Evolutionary conservation across 768 basidiomycete genomes (phyloP).

Genomic region (Calvatia gigantea): DNA sequence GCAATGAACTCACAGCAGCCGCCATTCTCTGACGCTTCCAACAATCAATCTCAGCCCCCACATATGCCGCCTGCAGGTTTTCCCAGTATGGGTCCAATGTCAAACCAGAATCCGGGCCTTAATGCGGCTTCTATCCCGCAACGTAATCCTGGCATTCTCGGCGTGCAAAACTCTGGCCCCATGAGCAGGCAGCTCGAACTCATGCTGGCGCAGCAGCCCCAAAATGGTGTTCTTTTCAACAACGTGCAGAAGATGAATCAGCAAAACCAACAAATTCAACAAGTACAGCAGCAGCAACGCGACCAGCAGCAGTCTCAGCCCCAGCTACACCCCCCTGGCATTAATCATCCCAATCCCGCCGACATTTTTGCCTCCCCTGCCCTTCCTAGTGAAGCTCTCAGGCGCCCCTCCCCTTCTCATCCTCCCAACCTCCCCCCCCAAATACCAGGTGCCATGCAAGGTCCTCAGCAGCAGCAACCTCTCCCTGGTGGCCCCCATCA

Average conservation of each 20-base stretch:
- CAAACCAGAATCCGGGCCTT: constrained; percentile 25
- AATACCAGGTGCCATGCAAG: constrained; percentile 12
- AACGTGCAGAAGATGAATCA: constrained; percentile 30
- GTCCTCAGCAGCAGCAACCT: constrained; percentile 8
- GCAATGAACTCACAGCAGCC: constrained; percentile 12
- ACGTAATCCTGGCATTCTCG: constrained; percentile 11
- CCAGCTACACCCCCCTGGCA: constrained; percentile 26
- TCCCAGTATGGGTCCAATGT: constrained; percentile 31
- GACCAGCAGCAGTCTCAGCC: constrained; percentile 29
- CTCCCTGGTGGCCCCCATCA: background rate
- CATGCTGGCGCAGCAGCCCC: constrained; percentile 45
- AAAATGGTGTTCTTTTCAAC: constrained; percentile 39
- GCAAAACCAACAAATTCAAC: constrained; percentile 27
- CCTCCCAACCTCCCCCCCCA: constrained; percentile 23
- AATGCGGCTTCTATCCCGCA: constrained; percentile 20
- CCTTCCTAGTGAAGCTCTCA: constrained; percentile 41
- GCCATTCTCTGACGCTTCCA: constrained; percentile 31
- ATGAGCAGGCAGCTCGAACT: constrained; percentile 41
- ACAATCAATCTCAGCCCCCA: constrained; percentile 28
- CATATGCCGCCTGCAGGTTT: constrained; percentile 40
- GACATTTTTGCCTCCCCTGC: constrained; percentile 50
- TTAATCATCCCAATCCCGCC: constrained; percentile 33
- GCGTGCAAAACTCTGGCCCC: constrained; percentile 25
- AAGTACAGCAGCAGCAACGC: constrained; percentile 25
- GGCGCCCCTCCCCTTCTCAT: constrained; percentile 45